Evolutionary conservation across 768 basidiomycete genomes (phyloP).

Genomic region (Boletus sensibilis): DNA sequence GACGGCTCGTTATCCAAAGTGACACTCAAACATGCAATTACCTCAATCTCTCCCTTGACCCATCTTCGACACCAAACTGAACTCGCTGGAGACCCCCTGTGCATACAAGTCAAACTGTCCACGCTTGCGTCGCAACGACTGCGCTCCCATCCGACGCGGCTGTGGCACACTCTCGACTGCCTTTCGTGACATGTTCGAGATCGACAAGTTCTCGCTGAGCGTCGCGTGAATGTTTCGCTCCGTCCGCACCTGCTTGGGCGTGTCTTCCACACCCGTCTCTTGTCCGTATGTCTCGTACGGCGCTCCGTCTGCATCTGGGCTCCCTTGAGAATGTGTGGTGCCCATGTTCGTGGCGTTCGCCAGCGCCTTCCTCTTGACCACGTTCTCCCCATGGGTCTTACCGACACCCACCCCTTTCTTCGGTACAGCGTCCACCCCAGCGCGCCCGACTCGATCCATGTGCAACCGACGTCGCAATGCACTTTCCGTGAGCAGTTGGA

Average conservation of each 20-base stretch:
- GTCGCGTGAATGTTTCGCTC: conserved; percentile 6
- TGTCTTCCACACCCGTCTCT: neutral
- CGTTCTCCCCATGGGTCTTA: neutral
- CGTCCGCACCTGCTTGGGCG: conserved; percentile 12
- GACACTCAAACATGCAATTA: too few species aligned
- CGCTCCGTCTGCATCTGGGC: neutral
- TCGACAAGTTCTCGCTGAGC: conserved; percentile 20
- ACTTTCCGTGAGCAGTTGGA: conserved; percentile 22
- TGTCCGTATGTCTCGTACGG: neutral
- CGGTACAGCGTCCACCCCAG: neutral
- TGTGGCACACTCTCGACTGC: neutral
- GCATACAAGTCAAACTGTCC: conserved; percentile 17
- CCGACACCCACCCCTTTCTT: neutral
- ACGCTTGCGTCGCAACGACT: conserved; percentile 8
- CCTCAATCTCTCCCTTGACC: neutral
- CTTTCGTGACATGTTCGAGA: conserved; percentile 18
- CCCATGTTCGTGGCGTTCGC: conserved; percentile 14
- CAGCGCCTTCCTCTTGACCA: conserved; percentile 13
- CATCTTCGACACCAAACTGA: conserved; percentile 13
- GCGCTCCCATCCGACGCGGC: neutral
- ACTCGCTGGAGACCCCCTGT: conserved; percentile 9
- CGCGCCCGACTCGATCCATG: conserved; percentile 4
- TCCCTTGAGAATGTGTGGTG: neutral
- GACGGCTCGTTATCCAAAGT: too few species aligned
- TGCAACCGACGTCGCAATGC: conserved; percentile 18